Conservation (phyloP, 2,329 filamentous ascomycete genomes). For the Monilinia fructigena region DNA sequence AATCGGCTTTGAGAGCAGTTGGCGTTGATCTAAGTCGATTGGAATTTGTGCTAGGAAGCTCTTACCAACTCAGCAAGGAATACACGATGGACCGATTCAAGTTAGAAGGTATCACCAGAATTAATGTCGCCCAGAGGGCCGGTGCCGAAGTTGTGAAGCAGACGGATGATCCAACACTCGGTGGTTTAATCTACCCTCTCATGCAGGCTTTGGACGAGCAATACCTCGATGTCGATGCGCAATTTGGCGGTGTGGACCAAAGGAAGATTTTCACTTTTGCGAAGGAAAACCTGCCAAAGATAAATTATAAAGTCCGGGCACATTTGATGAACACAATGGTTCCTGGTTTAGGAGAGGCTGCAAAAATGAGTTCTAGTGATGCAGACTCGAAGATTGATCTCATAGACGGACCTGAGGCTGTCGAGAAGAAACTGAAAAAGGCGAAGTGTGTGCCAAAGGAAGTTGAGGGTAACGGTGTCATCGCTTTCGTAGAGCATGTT, state of each 20-base stretch:
- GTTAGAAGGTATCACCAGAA: constrained; percentile 48
- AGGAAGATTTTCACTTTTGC: constrained; percentile 86
- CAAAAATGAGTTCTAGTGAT: constrained; percentile 83
- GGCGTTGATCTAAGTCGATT: constrained; percentile 70
- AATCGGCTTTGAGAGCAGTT: constrained; percentile 57
- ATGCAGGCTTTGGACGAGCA: constrained; percentile 52
- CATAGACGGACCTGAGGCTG: constrained; percentile 16
- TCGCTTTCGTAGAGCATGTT: constrained; percentile 74
- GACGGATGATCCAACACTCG: constrained; percentile 70
- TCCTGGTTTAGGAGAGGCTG: constrained; percentile 72
- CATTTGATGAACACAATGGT: constrained; percentile 87
- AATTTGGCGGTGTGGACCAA: constrained; percentile 86
- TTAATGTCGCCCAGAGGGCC: constrained; percentile 69
- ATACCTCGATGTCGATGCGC: constrained; percentile 80
- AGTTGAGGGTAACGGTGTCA: constrained; percentile 55
- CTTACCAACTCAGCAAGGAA: constrained; percentile 69
- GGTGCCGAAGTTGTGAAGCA: constrained; percentile 86
- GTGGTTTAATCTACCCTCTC: constrained; percentile 76
- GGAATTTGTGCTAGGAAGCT: constrained; percentile 79
- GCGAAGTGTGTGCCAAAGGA: constrained; percentile 23
- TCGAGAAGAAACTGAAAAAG: constrained; percentile 23
- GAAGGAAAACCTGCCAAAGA: constrained; percentile 77
- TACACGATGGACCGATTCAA: constrained; percentile 91
- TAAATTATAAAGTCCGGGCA: constrained; percentile 74
- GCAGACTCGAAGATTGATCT: constrained; percentile 30